A percentile compares a stretch with the other conserved stretches of the same genome.
phyloP scores from a whole-genome alignment of 495 filamentous ascomycete genomes.

The Aspergillus funiculosus region DNA sequence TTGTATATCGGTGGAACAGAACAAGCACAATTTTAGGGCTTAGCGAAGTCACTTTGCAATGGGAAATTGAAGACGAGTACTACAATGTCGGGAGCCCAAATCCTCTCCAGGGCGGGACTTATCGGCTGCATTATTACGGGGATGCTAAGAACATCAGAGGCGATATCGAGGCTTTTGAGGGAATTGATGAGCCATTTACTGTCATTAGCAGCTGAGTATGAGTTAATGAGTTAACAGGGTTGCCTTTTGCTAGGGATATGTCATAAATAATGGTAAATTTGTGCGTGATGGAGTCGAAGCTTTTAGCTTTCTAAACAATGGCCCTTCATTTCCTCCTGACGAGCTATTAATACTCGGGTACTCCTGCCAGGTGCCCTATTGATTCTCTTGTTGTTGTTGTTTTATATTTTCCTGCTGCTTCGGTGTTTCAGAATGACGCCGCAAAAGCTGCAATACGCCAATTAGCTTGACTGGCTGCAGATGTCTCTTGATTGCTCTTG shows the following conservation, averaged over 20 bases:
- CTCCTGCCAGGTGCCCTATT: no score
- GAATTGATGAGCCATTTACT: constrained; percentile 61
- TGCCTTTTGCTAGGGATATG: neutral
- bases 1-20: constrained; percentile 76
- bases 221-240: no score
- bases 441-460: neutral
- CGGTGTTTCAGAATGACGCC: constrained; percentile 9
- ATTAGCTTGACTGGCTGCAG: constrained; percentile 1
- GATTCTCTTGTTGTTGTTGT: no score
- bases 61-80: constrained; percentile 64
- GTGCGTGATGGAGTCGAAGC: no score
- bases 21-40: constrained; percentile 64
- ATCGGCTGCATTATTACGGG: constrained; percentile 81
- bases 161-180: constrained; percentile 68
- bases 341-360: no score
- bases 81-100: constrained; percentile 36
- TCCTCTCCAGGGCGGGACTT: constrained; percentile 53
- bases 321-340: no score
- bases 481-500: neutral
- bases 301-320: no score
- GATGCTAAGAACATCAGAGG: constrained; percentile 69
- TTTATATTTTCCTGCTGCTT: no score
- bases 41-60: constrained; percentile 73
- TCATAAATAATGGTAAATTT: no score
- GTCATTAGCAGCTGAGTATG: constrained; percentile 23